Base-by-base conservation (phyloP, 345 rosid species). In the Gossypium turneri region DNA sequence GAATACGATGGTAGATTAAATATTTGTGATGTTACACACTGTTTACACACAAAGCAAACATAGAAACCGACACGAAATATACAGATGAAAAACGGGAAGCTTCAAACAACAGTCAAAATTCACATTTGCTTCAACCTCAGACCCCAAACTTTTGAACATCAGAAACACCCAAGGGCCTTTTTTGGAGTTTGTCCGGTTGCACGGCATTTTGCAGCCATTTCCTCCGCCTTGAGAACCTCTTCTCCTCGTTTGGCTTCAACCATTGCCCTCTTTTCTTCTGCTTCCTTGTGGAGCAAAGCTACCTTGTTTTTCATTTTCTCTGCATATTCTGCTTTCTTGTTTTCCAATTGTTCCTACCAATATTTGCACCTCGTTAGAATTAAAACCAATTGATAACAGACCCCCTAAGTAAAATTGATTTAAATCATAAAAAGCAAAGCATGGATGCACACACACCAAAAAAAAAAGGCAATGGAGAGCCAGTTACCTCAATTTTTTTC, bases 181-280 rank as follows among this genome's bases (percentile, higher is more conserved):
- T 92, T 93, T 2, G 99, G 99, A 29, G 85, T 73, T 9, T 82
- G 73, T 12, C 94, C 92, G 11, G 90, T 93, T 38, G 99, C 98
- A 12, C 91, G 88, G 76, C 85, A 79, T 80, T 92, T 96, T 8
- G 98, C 99, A 68, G 95, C 94, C 82, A 67, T 73, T 80, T 96
- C 99, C 84, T 90, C 95, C 17, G 97, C 92, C 78, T 89, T 90
- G 13, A 96, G 94, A 47, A 89, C 2, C 70, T 93, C 94, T 87
- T 96, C 94, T 43, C 94, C 92, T 2, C 82, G 89, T 67, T 72
- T 79, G 63, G 99, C 97, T 75, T 92, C 97, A 61, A 92, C 89
- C 75, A 81, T 81, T 47, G 98, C 98, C 81, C 85, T 88, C 83
- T 88, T 92, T 72, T 96, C 99, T 82, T 92, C 97, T 58, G 98